Conservation (phyloP, 2,329 filamentous ascomycete species). For the Stylonectria norvegica region DNA sequence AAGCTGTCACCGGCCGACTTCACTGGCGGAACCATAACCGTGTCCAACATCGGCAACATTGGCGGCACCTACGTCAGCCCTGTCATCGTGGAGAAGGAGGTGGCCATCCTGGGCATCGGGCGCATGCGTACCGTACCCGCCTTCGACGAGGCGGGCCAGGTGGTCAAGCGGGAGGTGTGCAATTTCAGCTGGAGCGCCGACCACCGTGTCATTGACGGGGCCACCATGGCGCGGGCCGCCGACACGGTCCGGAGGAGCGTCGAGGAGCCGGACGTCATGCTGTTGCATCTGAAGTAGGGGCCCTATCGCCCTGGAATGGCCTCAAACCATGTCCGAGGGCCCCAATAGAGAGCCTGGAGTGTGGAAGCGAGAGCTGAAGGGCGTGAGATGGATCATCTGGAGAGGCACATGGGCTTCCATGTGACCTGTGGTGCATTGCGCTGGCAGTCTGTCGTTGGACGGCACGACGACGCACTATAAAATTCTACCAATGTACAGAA, state of each 20-base stretch:
- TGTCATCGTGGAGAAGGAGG: constrained; percentile 85
- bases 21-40: constrained; percentile 83
- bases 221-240: constrained; percentile 87
- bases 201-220: constrained; percentile 90
- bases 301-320: too few species aligned
- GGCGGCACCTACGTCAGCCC: constrained; percentile 90
- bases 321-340: too few species aligned
- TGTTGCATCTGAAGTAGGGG: constrained; percentile 76
- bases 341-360: background rate
- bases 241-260: constrained; percentile 74
- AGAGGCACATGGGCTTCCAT: too few species aligned
- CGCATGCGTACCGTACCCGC: constrained; percentile 76
- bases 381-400: too few species aligned
- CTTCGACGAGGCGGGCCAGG: constrained; percentile 58
- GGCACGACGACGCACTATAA: too few species aligned
- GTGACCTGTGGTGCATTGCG: too few species aligned
- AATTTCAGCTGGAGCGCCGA: constrained; percentile 97
- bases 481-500: too few species aligned
- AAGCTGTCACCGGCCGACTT: constrained; percentile 74
- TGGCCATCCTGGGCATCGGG: constrained; percentile 88
- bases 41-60: constrained; percentile 95
- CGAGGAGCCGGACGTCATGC: constrained; percentile 83
- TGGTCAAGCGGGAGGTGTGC: constrained; percentile 75
- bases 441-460: too few species aligned
- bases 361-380: too few species aligned